phyloP scores from a whole-genome alignment of 2,329 filamentous ascomycete species.

The Sporothrix protearum region DNA sequence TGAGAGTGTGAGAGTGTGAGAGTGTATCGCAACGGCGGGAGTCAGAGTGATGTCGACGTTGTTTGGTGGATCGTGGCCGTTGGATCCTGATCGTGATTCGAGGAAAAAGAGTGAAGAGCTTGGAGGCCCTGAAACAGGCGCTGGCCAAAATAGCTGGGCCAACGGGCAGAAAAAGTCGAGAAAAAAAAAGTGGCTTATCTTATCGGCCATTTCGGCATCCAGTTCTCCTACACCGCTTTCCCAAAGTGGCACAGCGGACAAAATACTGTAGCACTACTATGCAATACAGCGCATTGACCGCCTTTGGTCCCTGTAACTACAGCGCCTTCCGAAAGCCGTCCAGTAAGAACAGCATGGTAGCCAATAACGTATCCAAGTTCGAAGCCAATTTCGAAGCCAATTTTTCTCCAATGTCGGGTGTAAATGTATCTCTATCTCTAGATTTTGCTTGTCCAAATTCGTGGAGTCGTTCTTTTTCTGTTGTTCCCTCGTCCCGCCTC shows the following conservation, averaged over 20 bases:
- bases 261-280: neutral
- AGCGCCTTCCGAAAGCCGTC: too few relatives aligned
- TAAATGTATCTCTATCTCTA: neutral
- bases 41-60: neutral
- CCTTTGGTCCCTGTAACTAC: neutral
- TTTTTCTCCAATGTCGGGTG: too few relatives aligned
- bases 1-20: neutral
- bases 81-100: neutral
- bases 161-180: constrained; percentile 12
- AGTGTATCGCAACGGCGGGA: neutral
- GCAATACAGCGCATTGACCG: neutral
- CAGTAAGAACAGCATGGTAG: too few relatives aligned
- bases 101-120: neutral
- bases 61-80: neutral
- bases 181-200: constrained; percentile 27
- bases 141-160: neutral
- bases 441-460: neutral
- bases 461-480: neutral
- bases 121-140: neutral
- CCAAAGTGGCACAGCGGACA: neutral
- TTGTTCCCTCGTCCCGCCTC: neutral
- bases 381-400: too few relatives aligned
- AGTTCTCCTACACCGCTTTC: constrained; percentile 20
- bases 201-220: neutral
- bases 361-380: too few relatives aligned